Conservation (phyloP, 2,329 filamentous ascomycete genomes). For the Alternaria viburni region DNA sequence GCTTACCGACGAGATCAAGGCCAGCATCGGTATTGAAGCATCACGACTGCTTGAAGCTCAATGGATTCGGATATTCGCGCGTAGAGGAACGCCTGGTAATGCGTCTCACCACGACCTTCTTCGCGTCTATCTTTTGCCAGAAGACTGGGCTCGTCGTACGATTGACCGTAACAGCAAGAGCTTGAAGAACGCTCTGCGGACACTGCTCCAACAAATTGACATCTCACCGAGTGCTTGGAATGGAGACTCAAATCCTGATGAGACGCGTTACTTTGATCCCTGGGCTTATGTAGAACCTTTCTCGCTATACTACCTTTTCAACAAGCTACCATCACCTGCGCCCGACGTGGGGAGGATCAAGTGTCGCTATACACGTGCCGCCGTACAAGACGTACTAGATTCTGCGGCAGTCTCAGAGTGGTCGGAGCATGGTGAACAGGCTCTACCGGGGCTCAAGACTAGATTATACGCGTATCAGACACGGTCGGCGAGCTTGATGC, state of each 20-base stretch:
- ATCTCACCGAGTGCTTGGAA: conserved; percentile 64
- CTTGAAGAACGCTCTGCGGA: conserved; percentile 56
- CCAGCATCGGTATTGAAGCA: conserved; percentile 32
- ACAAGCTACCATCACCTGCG: conserved; percentile 71
- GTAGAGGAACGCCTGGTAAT: not conserved
- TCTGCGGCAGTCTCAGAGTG: conserved; percentile 33
- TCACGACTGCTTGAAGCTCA: conserved; percentile 38
- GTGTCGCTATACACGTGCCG: conserved; percentile 59
- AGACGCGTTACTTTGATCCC: conserved; percentile 43
- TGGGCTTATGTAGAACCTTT: conserved; percentile 53
- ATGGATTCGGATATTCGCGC: conserved; percentile 44
- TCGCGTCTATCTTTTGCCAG: conserved; percentile 69
- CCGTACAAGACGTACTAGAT: conserved; percentile 63
- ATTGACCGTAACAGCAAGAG: conserved; percentile 58
- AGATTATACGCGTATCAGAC: conserved; percentile 79
- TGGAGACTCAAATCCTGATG: conserved; percentile 46
- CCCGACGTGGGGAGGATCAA: conserved; percentile 60
- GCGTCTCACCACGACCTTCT: conserved; percentile 34
- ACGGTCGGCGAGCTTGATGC: conserved; percentile 80
- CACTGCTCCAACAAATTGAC: conserved; percentile 62
- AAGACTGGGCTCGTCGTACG: conserved; percentile 64
- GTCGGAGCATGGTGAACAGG: conserved; percentile 38
- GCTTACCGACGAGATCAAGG: conserved; percentile 28
- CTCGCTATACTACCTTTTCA: conserved; percentile 75
- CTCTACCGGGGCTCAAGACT: conserved; percentile 65